These are phyloP conservation scores for Fusarium longipes DNA, from an alignment of 2,329 filamentous ascomycete species.

Conservation along the genomic window DNA sequence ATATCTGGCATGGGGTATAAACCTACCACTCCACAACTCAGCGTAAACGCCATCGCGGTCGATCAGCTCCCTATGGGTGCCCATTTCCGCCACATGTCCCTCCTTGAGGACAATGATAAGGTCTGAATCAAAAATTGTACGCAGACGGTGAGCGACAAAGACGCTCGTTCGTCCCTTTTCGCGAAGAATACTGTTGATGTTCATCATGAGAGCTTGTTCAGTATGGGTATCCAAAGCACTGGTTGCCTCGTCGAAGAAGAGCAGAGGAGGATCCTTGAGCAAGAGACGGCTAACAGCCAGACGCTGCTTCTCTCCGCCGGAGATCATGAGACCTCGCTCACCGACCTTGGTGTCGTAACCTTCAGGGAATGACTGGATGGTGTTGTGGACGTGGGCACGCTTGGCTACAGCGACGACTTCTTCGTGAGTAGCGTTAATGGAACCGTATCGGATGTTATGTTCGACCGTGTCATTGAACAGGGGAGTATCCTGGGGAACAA, in stretches of 20 bases:
- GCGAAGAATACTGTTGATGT: slow-evolving; percentile 91
- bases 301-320: slow-evolving; percentile 92
- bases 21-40: slow-evolving; percentile 88
- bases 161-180: slow-evolving; percentile 92
- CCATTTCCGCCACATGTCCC: slow-evolving; percentile 86
- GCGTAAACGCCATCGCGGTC: slow-evolving; percentile 84
- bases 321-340: slow-evolving; percentile 96
- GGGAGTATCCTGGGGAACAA: slow-evolving; percentile 96
- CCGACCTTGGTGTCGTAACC: slow-evolving; percentile 92
- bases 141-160: slow-evolving; percentile 90
- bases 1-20: too few species aligned
- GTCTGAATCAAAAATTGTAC: slow-evolving; percentile 94
- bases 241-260: slow-evolving; percentile 97
- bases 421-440: slow-evolving; percentile 78
- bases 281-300: slow-evolving; percentile 85
- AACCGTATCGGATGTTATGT: slow-evolving; percentile 95
- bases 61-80: slow-evolving; percentile 86
- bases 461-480: slow-evolving; percentile 97
- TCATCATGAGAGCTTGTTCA: slow-evolving; percentile 87
- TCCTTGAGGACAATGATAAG: slow-evolving; percentile 90
- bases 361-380: slow-evolving; percentile 82
- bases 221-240: slow-evolving; percentile 93
- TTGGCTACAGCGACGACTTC: slow-evolving; percentile 81
- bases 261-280: slow-evolving; percentile 86
- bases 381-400: slow-evolving; percentile 86